phyloP scores from a whole-genome alignment of 2,329 filamentous ascomycete species.

The Sporothrix globosa region DNA sequence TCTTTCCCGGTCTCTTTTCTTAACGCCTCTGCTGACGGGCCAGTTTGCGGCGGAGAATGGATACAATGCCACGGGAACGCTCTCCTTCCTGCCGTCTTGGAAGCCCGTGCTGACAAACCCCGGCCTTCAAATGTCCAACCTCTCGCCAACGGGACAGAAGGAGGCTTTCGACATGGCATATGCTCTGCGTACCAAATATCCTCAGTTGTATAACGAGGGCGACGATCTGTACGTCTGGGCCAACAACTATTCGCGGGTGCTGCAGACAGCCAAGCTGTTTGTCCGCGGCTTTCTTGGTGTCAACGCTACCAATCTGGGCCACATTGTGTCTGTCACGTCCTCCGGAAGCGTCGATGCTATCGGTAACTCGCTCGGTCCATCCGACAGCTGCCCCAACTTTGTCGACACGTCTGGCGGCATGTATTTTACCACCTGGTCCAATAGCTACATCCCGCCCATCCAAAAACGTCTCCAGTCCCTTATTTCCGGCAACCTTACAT shows the following conservation, averaged over 20 bases:
- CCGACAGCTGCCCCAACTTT: slow-evolving; percentile 65
- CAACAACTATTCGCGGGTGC: slow-evolving; percentile 66
- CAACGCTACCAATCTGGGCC: slow-evolving; percentile 56
- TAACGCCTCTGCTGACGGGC: not conserved
- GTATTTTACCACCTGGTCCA: slow-evolving; percentile 40
- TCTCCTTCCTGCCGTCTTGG: slow-evolving; percentile 64
- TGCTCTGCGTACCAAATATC: slow-evolving; percentile 53
- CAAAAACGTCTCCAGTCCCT: slow-evolving; percentile 57
- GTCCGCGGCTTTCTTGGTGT: slow-evolving; percentile 63
- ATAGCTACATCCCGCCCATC: slow-evolving; percentile 49
- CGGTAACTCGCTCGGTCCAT: slow-evolving; percentile 65
- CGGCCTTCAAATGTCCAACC: slow-evolving; percentile 58
- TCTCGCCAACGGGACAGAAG: slow-evolving; percentile 65
- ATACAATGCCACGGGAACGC: slow-evolving; percentile 56
- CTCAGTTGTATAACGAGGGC: slow-evolving; percentile 54
- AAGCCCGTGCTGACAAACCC: slow-evolving; percentile 60
- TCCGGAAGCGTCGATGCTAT: slow-evolving; percentile 56
- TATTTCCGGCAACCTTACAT: slow-evolving; percentile 58
- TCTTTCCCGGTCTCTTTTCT: not conserved
- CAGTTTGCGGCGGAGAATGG: slow-evolving; percentile 55
- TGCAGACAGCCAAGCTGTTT: slow-evolving; percentile 66
- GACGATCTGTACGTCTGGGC: slow-evolving; percentile 63
- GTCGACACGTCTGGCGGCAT: slow-evolving; percentile 57
- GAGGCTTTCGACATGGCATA: slow-evolving; percentile 62
- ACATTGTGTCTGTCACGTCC: slow-evolving; percentile 61